Conservation (phyloP, 352 stramenopile species). For the Saprolegnia parasitica region DNA sequence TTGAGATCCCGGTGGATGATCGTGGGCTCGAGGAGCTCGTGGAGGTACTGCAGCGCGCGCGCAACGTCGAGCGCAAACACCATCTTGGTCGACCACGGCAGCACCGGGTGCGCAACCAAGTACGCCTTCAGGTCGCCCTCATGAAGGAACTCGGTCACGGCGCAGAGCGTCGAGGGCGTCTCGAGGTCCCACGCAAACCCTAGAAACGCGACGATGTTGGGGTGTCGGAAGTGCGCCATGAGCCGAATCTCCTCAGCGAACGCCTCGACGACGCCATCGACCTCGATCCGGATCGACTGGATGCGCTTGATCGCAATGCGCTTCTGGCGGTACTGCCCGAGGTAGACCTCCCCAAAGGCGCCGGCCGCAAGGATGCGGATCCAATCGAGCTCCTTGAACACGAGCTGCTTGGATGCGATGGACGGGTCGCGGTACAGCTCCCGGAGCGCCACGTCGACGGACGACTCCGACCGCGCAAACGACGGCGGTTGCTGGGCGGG, state of each 20-base stretch:
- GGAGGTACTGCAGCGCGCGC: conserved; percentile 41
- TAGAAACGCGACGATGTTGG: conserved; percentile 49
- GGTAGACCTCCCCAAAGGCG: conserved; percentile 16
- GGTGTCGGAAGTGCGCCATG: conserved; percentile 41
- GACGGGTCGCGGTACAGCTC: conserved; percentile 5
- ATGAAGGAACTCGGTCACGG: conserved; percentile 48
- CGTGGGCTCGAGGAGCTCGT: conserved; percentile 35
- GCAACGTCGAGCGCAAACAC: conserved; percentile 39
- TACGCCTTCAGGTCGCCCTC: conserved; percentile 44
- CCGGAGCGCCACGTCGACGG: neutral
- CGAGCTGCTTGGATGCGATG: neutral
- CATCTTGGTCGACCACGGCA: conserved; percentile 26
- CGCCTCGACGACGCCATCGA: conserved; percentile 52
- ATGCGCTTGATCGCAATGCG: conserved; percentile 19
- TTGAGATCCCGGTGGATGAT: conserved; percentile 44
- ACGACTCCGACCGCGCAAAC: neutral
- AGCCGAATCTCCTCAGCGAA: conserved; percentile 55
- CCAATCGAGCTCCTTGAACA: conserved; percentile 7
- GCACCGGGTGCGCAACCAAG: conserved; percentile 33
- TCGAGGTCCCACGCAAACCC: conserved; percentile 46
- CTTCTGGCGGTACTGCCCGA: conserved; percentile 5
- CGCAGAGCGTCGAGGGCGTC: conserved; percentile 39
- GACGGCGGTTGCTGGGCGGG: neutral
- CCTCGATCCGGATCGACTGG: neutral
- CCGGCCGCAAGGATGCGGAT: conserved; percentile 3